Conservation (phyloP, 2,329 filamentous ascomycete genomes). For the Sporothrix brasiliensis region DNA sequence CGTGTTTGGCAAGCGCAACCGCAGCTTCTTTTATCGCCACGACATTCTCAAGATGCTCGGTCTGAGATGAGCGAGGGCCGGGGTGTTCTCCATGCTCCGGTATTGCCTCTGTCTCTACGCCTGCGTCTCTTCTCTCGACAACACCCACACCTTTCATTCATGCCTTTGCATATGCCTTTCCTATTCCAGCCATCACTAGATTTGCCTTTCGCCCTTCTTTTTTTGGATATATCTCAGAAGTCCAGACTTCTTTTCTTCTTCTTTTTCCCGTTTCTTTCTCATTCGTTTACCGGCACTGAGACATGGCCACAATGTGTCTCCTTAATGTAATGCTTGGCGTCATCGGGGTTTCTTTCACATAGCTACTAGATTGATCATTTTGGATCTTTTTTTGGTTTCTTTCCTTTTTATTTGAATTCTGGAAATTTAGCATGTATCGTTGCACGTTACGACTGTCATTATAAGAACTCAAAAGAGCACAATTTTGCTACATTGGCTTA, state of each 20-base stretch:
- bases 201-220: neutral
- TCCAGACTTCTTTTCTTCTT: neutral
- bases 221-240: slow-evolving; percentile 5
- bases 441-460: neutral
- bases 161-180: slow-evolving; percentile 14
- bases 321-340: slow-evolving; percentile 27
- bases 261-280: neutral
- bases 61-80: slow-evolving; percentile 38
- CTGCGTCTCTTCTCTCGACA: neutral
- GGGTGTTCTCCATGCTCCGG: neutral
- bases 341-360: neutral
- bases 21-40: slow-evolving; percentile 74
- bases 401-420: slow-evolving; percentile 2
- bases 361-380: neutral
- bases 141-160: neutral
- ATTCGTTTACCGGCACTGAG: neutral
- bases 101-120: neutral
- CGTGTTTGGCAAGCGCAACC: slow-evolving; percentile 75
- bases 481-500: neutral
- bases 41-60: slow-evolving; percentile 63
- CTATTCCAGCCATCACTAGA: neutral
- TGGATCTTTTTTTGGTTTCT: neutral
- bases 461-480: neutral
- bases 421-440: neutral
- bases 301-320: neutral